Base-by-base conservation (phyloP, 2,329 filamentous ascomycete genomes). In the Diaporthe aspalathi region DNA sequence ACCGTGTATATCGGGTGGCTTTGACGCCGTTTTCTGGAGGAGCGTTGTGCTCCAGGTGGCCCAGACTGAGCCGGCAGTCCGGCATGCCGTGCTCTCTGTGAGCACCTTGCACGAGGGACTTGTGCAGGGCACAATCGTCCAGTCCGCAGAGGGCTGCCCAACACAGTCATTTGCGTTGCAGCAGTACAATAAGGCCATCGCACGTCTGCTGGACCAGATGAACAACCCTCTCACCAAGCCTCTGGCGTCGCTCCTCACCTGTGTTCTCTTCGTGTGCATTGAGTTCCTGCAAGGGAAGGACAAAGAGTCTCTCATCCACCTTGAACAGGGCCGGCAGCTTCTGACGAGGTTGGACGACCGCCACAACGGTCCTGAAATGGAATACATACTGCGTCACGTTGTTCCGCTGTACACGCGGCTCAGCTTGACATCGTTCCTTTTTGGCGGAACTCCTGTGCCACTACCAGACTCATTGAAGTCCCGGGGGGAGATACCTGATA, bases 271-370 rank as follows among this genome's bases (percentile, higher is more conserved):
- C 73, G 84, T 86, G 29, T 87, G 86, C 74, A 83, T 88, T 62
- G 87, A 89, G 76, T 86, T 87, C 74, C 80, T 89, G 71, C 85
- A 85, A 43, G 84, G 85, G 47, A 84, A 88, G 70, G 83, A 84
- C 53, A 76, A 77, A 6, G 82, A 83, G 12, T 84, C 86, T 0
- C 80, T 84, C 57, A 78, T 84, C 70, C 84, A 85, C 62, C 83
- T 85, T 20, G 78, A 79, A 20, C 83, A 85, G 72, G 84, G 83
- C 9, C 76, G 83, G 4, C 80, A 82, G 53, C 82, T 85, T 2
- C 78, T 85, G 4, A 78, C 77, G 1, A 78, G 79, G 12, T 75
- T 85, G 8, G 74, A 75, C 0, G 73, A 71, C 50, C 69, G 73
- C 4, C 77, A 78, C 3, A 57, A 68, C 5, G 69, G 76, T 74